These are phyloP conservation scores for Fraxinus ornus DNA, from an alignment of 305 asterid species.

Conservation along the genomic window DNA sequence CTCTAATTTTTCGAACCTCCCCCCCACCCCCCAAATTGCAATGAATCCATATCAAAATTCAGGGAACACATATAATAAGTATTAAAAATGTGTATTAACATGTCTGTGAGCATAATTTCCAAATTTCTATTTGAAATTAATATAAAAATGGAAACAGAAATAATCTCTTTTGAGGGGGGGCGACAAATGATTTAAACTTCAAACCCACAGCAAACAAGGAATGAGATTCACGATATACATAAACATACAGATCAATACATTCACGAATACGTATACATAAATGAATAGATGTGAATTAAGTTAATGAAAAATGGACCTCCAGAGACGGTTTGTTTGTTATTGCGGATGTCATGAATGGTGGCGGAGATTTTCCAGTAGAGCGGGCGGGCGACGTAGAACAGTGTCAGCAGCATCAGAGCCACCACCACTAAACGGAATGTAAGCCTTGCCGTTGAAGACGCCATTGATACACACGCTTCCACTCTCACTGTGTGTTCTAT, in stretches of 20 bases:
- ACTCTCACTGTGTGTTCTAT: constrained; percentile 2
- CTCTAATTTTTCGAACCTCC: not conserved
- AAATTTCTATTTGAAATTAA: not conserved
- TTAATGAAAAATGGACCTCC: constrained; percentile 41
- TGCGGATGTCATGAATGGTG: constrained; percentile 77
- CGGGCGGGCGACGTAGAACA: constrained; percentile 73
- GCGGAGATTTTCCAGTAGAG: constrained; percentile 88
- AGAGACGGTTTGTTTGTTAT: constrained; percentile 75
- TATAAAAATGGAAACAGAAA: not conserved
- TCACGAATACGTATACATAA: not conserved
- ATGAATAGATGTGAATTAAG: not conserved
- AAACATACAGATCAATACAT: not conserved
- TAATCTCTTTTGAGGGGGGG: not conserved
- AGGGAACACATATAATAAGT: not conserved
- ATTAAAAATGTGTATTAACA: not conserved
- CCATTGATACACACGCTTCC: constrained; percentile 35
- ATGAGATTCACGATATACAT: not conserved
- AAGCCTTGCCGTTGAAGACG: constrained; percentile 42
- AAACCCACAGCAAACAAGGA: not conserved
- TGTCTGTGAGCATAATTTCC: not conserved
- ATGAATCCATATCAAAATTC: not conserved
- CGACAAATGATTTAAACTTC: not conserved
- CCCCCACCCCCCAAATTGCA: not conserved
- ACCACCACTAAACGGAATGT: constrained; percentile 43
- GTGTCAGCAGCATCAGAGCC: constrained; percentile 29